Base-by-base conservation (phyloP, 2,329 filamentous ascomycete species). In the Paraconiothyrium sp. region DNA sequence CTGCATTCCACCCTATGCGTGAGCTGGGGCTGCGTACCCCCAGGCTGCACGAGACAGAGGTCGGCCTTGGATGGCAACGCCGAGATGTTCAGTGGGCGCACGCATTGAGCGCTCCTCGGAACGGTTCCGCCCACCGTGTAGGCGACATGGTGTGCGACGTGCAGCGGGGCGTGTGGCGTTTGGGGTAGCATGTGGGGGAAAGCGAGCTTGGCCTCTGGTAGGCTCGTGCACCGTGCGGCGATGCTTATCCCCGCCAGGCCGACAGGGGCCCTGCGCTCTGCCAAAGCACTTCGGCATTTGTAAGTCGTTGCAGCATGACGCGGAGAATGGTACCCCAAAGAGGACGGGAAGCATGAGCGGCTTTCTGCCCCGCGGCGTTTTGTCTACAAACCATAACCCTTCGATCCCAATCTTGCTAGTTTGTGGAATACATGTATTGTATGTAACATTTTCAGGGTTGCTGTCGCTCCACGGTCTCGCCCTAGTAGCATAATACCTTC, bases 131-230 rank as follows among this genome's bases (percentile, higher is more conserved):
- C 47, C 54, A 35, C 37, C 35, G 56, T 57, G 58, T 32, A 56
- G 11, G 22, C 24, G n/a, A 44, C 43, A 48, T 67, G 63, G 67
- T 63, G 59, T 70, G 66, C 30, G 59, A 55, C 61, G 41, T 50
- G 56, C 61, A 57, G 67, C 63, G 67, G 68, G 65, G 67, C 54
- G 47, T 61, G 67, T 70, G 70, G 70, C 68, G 70, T 59, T 52
- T 41, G 54, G 65, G 61, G 65, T 65, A 61, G 61, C 57, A 62
- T 44, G 57, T 67, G 69, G 66, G 66, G 66, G 71, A 71, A 67
- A 20, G 43, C 13, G 32, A 7, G 30, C 11, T 13, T 30, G 27
- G 11, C n/a, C 20, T 54, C 47, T 58, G 58, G 67, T 68, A 63
- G 66, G 66, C 44, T 51, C 8, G 41, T 27, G 39, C 50, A 14